Evolutionary conservation across 2,329 filamentous ascomycete genomes (phyloP).

Genomic region (Talaromyces albobiverticillius): DNA sequence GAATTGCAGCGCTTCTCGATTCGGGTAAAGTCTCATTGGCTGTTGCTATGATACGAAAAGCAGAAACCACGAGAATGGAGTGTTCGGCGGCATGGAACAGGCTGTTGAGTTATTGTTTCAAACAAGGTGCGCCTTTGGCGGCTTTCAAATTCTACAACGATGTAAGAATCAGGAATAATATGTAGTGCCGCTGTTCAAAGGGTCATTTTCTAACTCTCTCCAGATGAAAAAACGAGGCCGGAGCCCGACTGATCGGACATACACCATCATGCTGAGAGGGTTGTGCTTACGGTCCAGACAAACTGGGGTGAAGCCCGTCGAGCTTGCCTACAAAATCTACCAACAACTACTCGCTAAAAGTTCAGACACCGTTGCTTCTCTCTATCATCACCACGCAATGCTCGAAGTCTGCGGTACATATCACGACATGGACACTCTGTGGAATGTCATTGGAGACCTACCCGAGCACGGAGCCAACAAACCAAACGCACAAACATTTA

Average conservation of each 20-base stretch:
- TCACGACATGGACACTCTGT: constrained; percentile 74
- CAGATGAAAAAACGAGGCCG: constrained; percentile 94
- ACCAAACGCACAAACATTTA: constrained; percentile 73
- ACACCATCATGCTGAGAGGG: constrained; percentile 77
- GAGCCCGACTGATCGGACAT: constrained; percentile 76
- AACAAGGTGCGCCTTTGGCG: constrained; percentile 56
- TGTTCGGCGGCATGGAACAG: constrained; percentile 85
- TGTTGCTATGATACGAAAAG: constrained; percentile 63
- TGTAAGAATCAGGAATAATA: constrained; percentile 52
- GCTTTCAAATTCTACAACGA: constrained; percentile 89
- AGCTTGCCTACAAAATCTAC: constrained; percentile 72
- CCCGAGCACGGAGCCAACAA: constrained; percentile 61
- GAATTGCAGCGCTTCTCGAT: constrained; percentile 60
- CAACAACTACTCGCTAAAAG: constrained; percentile 66
- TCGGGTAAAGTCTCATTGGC: constrained; percentile 65
- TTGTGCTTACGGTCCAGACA: constrained; percentile 59
- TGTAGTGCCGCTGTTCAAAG: too few relatives aligned
- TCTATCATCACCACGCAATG: constrained; percentile 85
- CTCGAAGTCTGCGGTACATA: constrained; percentile 75
- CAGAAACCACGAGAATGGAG: constrained; percentile 59
- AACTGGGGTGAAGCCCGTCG: constrained; percentile 55
- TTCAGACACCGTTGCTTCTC: constrained; percentile 65
- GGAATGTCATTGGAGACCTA: constrained; percentile 70
- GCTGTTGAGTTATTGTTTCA: constrained; percentile 69
- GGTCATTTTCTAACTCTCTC: neutral